Percentiles rank a stretch among this genome's conserved stretches.
Conservation (phyloP, 2,329 filamentous ascomycete genomes). For the Penicillium verrucosum region DNA sequence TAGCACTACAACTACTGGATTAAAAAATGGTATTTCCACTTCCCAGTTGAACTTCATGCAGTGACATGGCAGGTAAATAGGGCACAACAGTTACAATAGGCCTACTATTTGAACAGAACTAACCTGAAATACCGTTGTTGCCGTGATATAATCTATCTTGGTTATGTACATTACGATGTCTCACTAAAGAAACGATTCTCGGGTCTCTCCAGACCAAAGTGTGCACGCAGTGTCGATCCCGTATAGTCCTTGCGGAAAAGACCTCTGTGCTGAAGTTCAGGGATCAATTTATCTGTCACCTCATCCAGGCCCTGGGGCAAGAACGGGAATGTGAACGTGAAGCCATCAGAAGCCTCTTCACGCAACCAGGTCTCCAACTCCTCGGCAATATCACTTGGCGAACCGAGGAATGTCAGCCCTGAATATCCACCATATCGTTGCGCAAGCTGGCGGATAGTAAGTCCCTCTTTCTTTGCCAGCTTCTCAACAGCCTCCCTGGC, state of each 20-base stretch:
- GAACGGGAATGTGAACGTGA: slow-evolving; percentile 52
- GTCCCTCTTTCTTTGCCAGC: slow-evolving; percentile 44
- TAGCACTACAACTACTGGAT: neutral
- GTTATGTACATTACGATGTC: neutral
- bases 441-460: slow-evolving; percentile 53
- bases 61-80: neutral
- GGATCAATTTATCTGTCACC: slow-evolving; percentile 47
- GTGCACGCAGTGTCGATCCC: slow-evolving; percentile 53
- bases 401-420: slow-evolving; percentile 52
- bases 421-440: slow-evolving; percentile 51
- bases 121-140: neutral
- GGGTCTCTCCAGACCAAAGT: slow-evolving; percentile 53
- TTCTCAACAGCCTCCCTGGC: slow-evolving; percentile 45
- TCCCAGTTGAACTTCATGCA: neutral
- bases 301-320: slow-evolving; percentile 52
- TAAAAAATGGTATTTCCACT: neutral
- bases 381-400: slow-evolving; percentile 49
- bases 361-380: slow-evolving; percentile 49
- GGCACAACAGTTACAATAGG: neutral
- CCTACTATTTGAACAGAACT: neutral
- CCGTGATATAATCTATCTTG: neutral
- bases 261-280: slow-evolving; percentile 51
- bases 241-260: slow-evolving; percentile 53
- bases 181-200: slow-evolving; percentile 38
- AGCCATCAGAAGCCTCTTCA: slow-evolving; percentile 51